A percentile compares a stretch with the other conserved stretches of the same genome.
phyloP scores from a whole-genome alignment of 1,284 basidiomycete genomes.

The Sanghuangporus weigelae region DNA sequence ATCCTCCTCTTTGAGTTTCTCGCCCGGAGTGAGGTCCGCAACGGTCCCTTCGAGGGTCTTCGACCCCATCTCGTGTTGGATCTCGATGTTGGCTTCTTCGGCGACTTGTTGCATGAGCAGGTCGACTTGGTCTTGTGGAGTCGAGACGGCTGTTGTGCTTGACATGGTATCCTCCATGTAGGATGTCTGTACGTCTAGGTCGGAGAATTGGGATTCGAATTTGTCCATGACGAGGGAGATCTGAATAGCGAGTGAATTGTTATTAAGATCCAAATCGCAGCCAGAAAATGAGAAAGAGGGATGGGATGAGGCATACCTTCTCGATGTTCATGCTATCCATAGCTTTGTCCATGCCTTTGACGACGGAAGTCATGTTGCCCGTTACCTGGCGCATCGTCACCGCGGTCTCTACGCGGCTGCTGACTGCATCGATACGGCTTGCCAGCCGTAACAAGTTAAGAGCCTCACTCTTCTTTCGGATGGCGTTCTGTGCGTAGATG shows the following conservation, averaged over 20 bases:
- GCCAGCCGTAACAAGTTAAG: slow-evolving; percentile 86
- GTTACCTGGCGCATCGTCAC: slow-evolving; percentile 96
- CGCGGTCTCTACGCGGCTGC: slow-evolving; percentile 96
- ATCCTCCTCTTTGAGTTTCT: slow-evolving; percentile 72
- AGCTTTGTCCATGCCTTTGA: slow-evolving; percentile 97
- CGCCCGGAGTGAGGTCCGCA: slow-evolving; percentile 48
- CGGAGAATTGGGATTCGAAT: slow-evolving; percentile 95
- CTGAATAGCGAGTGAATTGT: slow-evolving; percentile 36
- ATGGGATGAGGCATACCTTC: slow-evolving; percentile 49
- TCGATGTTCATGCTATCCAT: slow-evolving; percentile 99
- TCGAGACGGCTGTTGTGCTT: slow-evolving; percentile 87
- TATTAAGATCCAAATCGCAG: not conserved
- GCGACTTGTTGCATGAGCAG: slow-evolving; percentile 89
- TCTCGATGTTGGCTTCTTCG: slow-evolving; percentile 95
- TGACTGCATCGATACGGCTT: slow-evolving; percentile 94
- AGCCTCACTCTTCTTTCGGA: slow-evolving; percentile 95
- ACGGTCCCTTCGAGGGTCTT: slow-evolving; percentile 51
- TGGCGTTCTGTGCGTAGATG: slow-evolving; percentile 98
- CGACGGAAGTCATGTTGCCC: slow-evolving; percentile 94
- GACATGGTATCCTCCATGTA: slow-evolving; percentile 99
- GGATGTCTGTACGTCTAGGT: slow-evolving; percentile 96
- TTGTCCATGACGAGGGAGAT: slow-evolving; percentile 99
- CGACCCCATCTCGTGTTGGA: slow-evolving; percentile 84
- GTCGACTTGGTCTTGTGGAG: slow-evolving; percentile 97
- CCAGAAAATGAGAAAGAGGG: not conserved